phyloP scores from a whole-genome alignment of 257 asterid species.

The Nicotiana attenuata region DNA sequence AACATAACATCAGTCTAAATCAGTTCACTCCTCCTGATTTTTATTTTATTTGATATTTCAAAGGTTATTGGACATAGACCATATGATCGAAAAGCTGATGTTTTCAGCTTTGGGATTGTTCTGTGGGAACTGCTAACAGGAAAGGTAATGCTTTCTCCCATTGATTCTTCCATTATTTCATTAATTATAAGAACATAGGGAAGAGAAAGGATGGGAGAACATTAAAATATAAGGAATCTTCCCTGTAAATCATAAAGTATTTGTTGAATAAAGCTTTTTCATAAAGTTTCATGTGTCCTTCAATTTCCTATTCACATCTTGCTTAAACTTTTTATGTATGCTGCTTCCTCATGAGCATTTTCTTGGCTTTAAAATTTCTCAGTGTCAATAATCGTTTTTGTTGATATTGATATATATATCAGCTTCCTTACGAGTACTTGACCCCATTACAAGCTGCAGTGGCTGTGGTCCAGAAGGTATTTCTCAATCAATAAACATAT shows the following conservation, averaged over 20 bases:
- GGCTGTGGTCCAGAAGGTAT: conserved; percentile 82
- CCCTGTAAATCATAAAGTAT: background rate
- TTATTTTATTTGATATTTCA: conserved; percentile 8
- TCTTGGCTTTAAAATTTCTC: background rate
- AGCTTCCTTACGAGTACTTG: conserved; percentile 70
- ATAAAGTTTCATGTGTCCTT: background rate
- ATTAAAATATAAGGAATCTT: background rate
- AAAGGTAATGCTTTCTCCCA: conserved; percentile 41
- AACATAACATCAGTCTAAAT: background rate
- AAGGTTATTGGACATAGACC: conserved; percentile 86
- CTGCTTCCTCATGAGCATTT: conserved; percentile 7
- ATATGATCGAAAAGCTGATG: conserved; percentile 77
- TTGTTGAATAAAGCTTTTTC: background rate
- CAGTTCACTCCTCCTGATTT: conserved; percentile 6
- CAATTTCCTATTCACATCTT: background rate
- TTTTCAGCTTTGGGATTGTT: conserved; percentile 70
- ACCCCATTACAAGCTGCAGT: conserved; percentile 90
- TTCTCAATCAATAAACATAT: background rate
- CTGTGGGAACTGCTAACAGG: conserved; percentile 84
- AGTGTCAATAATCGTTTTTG: conserved; percentile 16
- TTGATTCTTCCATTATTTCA: background rate
- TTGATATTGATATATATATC: conserved; percentile 23
- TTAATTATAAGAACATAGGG: background rate
- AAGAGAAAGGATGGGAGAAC: background rate
- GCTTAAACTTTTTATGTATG: background rate